Base-by-base conservation (phyloP, 2,329 filamentous ascomycete species). In the Rutstroemia sp. region DNA sequence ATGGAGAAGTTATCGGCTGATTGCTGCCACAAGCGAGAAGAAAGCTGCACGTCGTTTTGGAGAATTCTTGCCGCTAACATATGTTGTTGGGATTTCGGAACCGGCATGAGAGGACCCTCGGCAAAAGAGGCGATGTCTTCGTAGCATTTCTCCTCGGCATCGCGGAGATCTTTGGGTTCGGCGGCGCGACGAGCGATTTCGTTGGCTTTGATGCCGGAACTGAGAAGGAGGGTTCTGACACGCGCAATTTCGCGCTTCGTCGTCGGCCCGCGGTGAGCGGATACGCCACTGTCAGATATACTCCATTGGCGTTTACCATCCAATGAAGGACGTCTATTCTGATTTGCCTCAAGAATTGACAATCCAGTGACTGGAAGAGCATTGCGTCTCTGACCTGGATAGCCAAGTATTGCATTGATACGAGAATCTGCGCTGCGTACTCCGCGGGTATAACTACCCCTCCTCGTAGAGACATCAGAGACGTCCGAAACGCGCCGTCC, bases 151-250 rank as follows among this genome's bases (percentile, higher is more conserved):
- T 59, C 58, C 0, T 63, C 51, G 1, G 61, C 53, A 12, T 48
- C 57, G 23, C 52, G 54, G 3, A 70, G 52, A 46, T 68, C 63
- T 41, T 61, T 58, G n/a, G 58, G 49, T 49, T 68, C 68, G 16
- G 59, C 60, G 4, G 87, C 84, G 48, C 86, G 81, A 4, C 84
- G 80, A 27, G 79, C 78, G 54, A 96, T 88, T 67, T 94, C 89
- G 66, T 85, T 85, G 0, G 92, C 92, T 72, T 95, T 95, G 67
- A 96, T 85, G n/a, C 91, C 92, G 0, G 90, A 90, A 61, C 86
- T 88, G 21, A 95, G 76, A 42, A 96, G 81, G 8, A 95, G 77
- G 0, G 90, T 82, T 57, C 84, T 81, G 2, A 92, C 79, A n/a
- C 90, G 85, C 16, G 88, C 87, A 53, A 95, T 80, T 64, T 96